Conservation (phyloP, 2,329 filamentous ascomycete species). For the Passalora sequoiae region DNA sequence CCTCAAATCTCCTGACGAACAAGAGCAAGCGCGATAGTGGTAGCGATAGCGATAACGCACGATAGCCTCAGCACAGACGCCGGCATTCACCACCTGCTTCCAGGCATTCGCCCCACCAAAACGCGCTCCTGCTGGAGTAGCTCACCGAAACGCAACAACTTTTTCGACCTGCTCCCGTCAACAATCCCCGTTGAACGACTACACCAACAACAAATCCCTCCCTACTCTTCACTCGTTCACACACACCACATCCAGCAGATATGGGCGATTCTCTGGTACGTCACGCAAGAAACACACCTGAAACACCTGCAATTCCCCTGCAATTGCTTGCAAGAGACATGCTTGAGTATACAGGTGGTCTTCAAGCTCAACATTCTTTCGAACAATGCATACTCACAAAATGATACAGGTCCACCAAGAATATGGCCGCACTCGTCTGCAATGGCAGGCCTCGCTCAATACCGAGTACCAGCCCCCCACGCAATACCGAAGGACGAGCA, state of each 20-base stretch:
- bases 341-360: too few species aligned
- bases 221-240: conserved; percentile 9
- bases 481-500: conserved; percentile 93
- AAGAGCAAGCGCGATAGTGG: neutral
- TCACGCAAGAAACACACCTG: too few species aligned
- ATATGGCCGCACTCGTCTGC: conserved; percentile 63
- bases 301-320: too few species aligned
- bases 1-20: neutral
- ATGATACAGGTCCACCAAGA: conserved; percentile 59
- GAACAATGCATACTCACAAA: too few species aligned
- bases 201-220: neutral
- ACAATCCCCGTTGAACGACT: too few species aligned
- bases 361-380: too few species aligned
- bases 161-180: too few species aligned
- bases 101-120: too few species aligned
- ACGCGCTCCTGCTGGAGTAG: conserved; percentile 1
- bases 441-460: conserved; percentile 74
- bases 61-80: too few species aligned
- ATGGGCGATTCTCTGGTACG: conserved; percentile 76
- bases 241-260: conserved; percentile 24
- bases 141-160: conserved; percentile 1
- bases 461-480: conserved; percentile 80
- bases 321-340: too few species aligned
- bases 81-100: too few species aligned
- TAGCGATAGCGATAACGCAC: too few species aligned